Evolutionary conservation across 768 basidiomycete genomes (phyloP).

Genomic region (Collybiopsis luxurians): DNA sequence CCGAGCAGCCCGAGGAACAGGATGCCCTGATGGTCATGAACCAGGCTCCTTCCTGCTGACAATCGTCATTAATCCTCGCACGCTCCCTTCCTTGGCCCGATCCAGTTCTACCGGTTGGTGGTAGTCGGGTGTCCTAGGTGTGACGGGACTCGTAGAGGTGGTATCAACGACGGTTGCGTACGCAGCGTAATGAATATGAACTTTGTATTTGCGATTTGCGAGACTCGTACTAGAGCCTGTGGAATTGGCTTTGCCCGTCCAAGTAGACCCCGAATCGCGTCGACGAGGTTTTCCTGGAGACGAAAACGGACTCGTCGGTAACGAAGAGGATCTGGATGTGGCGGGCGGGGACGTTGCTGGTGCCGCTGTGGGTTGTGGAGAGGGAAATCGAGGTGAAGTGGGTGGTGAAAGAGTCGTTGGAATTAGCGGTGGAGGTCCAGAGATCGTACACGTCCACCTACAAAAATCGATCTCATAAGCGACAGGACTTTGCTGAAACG

Average conservation of each 20-base stretch:
- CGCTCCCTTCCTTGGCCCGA: background rate
- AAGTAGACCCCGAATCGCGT: background rate
- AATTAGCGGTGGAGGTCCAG: constrained; percentile 6
- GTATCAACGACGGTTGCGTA: background rate
- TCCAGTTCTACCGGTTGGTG: background rate
- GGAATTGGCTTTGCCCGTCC: background rate
- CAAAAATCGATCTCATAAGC: background rate
- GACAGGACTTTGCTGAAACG: background rate
- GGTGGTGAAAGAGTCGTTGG: constrained; percentile 23
- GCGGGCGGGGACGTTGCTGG: constrained; percentile 17
- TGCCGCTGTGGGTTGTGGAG: constrained; percentile 22
- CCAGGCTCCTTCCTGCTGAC: constrained; percentile 1
- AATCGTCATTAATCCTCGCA: constrained; percentile 5
- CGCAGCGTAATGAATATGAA: constrained; percentile 3
- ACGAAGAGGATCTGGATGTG: background rate
- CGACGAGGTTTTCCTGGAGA: background rate
- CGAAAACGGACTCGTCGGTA: background rate
- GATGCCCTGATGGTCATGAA: no score
- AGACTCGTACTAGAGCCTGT: background rate
- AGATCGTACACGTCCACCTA: constrained; percentile 4
- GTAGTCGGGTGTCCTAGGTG: background rate
- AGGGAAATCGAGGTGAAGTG: constrained; percentile 14
- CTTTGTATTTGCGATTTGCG: background rate
- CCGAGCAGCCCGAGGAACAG: no score
- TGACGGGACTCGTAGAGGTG: no score